phyloP scores from a whole-genome alignment of 805 yeast species.

The Priceomyces haplophilus region DNA sequence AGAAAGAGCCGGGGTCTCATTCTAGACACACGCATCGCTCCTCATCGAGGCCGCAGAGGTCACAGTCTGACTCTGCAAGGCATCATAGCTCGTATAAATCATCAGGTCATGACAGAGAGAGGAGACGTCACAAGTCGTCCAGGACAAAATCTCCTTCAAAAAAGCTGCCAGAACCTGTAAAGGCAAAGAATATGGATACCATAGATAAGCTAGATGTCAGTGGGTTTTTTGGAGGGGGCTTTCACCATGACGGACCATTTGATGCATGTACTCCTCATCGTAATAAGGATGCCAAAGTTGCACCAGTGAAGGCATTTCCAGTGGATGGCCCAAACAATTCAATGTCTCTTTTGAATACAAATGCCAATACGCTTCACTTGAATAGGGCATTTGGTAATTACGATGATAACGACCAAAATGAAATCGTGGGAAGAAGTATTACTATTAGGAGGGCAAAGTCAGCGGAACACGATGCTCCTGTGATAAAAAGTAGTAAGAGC shows the following conservation, averaged over 20 bases:
- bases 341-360: conserved; percentile 52
- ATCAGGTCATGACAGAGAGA: conserved; percentile 15
- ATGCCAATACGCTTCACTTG: conserved; percentile 46
- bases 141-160: conserved; percentile 33
- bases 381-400: conserved; percentile 75
- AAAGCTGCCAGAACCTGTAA: conserved; percentile 42
- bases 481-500: conserved; percentile 17
- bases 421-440: conserved; percentile 30
- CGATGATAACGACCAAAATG: conserved; percentile 38
- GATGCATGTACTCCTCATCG: conserved; percentile 98
- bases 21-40: conserved; percentile 11
- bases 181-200: conserved; percentile 79
- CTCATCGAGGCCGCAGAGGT: conserved; percentile 19
- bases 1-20: conserved; percentile 33
- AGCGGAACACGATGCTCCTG: conserved; percentile 11
- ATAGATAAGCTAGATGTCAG: conserved; percentile 96
- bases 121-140: conserved; percentile 16
- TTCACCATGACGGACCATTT: conserved; percentile 98
- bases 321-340: conserved; percentile 91
- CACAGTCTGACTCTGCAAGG: conserved; percentile 14
- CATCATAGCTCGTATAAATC: conserved; percentile 14
- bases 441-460: conserved; percentile 6
- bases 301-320: conserved; percentile 95
- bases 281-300: conserved; percentile 68
- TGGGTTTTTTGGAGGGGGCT: conserved; percentile 87